Percentiles rank a stretch among this genome's conserved stretches.
Conservation (phyloP, 441 rosid genomes). For the Cnidoscolus chayamansa region DNA sequence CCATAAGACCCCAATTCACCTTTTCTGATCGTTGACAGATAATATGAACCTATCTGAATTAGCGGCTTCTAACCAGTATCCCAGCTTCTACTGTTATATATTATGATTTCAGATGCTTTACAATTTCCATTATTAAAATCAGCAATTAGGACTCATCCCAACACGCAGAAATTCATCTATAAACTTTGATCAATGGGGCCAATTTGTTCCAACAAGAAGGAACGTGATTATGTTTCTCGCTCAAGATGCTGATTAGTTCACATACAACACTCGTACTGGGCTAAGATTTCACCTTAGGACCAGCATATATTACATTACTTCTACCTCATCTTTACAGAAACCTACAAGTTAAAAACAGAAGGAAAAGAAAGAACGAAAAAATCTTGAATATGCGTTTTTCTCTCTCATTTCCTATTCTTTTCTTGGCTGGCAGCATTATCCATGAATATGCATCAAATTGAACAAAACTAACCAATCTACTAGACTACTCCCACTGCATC, state of each 20-base stretch:
- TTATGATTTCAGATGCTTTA: too few relatives aligned
- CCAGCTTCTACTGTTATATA: too few relatives aligned
- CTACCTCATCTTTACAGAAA: slow-evolving; percentile 37
- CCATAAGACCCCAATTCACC: too few relatives aligned
- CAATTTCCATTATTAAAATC: too few relatives aligned
- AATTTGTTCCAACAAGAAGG: background rate
- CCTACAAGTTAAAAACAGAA: background rate
- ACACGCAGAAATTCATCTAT: too few relatives aligned
- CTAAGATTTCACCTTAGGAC: slow-evolving; percentile 33
- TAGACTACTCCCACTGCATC: slow-evolving; percentile 8
- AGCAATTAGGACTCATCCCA: too few relatives aligned
- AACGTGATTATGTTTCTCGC: background rate
- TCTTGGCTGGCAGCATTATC: slow-evolving; percentile 9
- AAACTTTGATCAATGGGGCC: too few relatives aligned
- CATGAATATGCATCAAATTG: slow-evolving; percentile 5
- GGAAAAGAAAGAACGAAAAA: background rate
- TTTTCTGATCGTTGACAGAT: too few relatives aligned
- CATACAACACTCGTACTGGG: slow-evolving; percentile 27
- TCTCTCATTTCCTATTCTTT: background rate
- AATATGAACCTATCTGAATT: too few relatives aligned
- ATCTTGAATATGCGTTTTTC: background rate
- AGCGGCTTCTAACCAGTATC: too few relatives aligned
- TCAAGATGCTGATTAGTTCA: slow-evolving; percentile 10
- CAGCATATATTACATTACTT: slow-evolving; percentile 31
- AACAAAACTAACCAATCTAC: slow-evolving; percentile 20